Evolutionary conservation across 495 filamentous ascomycete species (phyloP).

Genomic region (Xanthoparmelia taractica): DNA sequence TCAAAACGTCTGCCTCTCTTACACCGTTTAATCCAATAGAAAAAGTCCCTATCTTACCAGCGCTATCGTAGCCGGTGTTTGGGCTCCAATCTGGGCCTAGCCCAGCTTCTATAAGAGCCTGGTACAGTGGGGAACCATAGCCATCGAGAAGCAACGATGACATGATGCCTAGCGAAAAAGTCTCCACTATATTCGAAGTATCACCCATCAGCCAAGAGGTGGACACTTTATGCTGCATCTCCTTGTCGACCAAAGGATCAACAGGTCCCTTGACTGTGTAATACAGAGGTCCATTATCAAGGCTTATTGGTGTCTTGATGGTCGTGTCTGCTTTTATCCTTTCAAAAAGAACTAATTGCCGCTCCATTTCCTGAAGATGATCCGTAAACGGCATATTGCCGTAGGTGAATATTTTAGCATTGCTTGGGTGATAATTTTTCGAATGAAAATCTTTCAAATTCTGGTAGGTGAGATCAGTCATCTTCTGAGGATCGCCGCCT

Average conservation of each 20-base stretch:
- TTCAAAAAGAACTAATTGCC: conserved; percentile 61
- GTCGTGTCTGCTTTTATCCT: conserved; percentile 59
- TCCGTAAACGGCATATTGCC: conserved; percentile 80
- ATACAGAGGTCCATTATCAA: conserved; percentile 55
- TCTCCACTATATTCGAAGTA: conserved; percentile 71
- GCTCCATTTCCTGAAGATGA: conserved; percentile 70
- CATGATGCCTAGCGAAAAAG: conserved; percentile 72
- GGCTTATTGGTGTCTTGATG: conserved; percentile 67
- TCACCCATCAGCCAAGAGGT: conserved; percentile 87
- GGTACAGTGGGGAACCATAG: conserved; percentile 90
- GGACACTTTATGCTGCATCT: conserved; percentile 87
- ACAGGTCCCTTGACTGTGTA: conserved; percentile 71
- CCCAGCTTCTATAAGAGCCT: conserved; percentile 81
- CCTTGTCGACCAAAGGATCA: conserved; percentile 77
- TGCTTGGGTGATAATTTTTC: conserved; percentile 92
- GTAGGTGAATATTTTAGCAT: conserved; percentile 90
- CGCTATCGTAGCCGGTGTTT: conserved; percentile 82
- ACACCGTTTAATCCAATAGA: conserved; percentile 87
- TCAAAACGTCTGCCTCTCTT: conserved; percentile 64
- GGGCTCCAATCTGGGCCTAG: conserved; percentile 88
- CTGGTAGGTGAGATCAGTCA: conserved; percentile 86
- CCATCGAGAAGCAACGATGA: conserved; percentile 82
- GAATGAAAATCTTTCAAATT: conserved; percentile 79
- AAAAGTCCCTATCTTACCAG: conserved; percentile 69
- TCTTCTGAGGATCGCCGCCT: conserved; percentile 89